Conservation (phyloP, 2,329 filamentous ascomycete genomes). For the Calonectria henricotiae region DNA sequence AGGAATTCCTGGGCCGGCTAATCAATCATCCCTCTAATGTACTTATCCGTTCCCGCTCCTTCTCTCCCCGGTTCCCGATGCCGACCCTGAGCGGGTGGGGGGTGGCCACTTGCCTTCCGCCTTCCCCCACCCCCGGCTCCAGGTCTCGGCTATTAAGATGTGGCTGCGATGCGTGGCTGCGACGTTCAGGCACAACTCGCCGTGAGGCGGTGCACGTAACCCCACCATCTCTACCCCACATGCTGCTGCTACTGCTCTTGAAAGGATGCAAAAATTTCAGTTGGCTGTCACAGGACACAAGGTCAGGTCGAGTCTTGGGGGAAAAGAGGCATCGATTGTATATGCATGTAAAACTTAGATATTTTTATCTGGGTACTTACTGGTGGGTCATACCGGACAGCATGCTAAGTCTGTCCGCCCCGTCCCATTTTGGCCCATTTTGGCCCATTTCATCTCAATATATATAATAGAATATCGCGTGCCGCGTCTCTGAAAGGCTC, state of each 20-base stretch:
- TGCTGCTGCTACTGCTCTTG: background rate
- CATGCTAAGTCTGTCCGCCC: background rate
- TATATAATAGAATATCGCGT: conserved; percentile 8
- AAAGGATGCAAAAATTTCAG: background rate
- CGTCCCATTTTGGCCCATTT: conserved; percentile 2
- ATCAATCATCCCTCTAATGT: conserved; percentile 48
- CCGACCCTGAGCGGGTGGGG: conserved; percentile 41
- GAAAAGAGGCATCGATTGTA: background rate
- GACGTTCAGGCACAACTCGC: conserved; percentile 4
- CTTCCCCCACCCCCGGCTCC: conserved; percentile 43
- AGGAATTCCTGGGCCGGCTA: conserved; percentile 44
- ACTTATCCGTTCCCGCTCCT: conserved; percentile 31
- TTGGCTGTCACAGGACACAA: background rate
- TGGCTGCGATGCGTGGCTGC: conserved; percentile 41
- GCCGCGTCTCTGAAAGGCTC: conserved; percentile 8
- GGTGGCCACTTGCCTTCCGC: conserved; percentile 33
- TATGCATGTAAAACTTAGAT: background rate
- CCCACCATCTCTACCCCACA: background rate
- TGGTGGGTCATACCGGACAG: conserved; percentile 1
- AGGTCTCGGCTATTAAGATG: conserved; percentile 48
- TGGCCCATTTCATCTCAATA: conserved; percentile 3
- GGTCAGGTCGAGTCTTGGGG: background rate
- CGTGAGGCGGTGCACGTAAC: conserved; percentile 36
- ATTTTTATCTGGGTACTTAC: conserved; percentile 1
- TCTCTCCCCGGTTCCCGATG: conserved; percentile 40